Evolutionary conservation across 352 stramenopile species (phyloP).

Genomic region (Globisporangium nunn): DNA sequence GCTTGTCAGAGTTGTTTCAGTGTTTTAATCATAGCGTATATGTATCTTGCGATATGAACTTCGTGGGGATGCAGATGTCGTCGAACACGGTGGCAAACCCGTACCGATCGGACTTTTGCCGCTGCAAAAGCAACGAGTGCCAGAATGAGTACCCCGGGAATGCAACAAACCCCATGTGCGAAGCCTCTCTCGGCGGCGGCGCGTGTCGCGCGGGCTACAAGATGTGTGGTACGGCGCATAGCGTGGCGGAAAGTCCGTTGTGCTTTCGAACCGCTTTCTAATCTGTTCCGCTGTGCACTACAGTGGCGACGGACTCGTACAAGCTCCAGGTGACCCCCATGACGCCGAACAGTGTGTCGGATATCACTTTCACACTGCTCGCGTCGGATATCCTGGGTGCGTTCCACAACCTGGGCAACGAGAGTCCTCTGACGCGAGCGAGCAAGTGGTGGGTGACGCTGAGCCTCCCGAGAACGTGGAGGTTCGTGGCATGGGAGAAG

Average conservation of each 20-base stretch:
- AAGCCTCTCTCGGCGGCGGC: constrained; percentile 34
- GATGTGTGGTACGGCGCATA: constrained; percentile 27
- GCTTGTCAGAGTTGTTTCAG: not conserved
- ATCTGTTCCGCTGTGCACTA: not conserved
- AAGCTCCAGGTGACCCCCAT: constrained; percentile 50
- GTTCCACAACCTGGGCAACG: constrained; percentile 57
- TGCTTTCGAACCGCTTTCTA: not conserved
- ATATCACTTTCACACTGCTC: constrained; percentile 66
- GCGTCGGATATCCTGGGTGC: constrained; percentile 61
- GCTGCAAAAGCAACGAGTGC: constrained; percentile 59
- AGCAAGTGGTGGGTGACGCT: constrained; percentile 76
- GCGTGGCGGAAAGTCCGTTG: not conserved
- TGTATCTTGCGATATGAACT: not conserved
- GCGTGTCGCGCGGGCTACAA: constrained; percentile 54
- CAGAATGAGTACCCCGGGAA: constrained; percentile 57
- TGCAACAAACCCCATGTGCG: constrained; percentile 33
- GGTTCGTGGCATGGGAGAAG: constrained; percentile 61
- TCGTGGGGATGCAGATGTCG: not conserved
- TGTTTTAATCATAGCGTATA: not conserved
- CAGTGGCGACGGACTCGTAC: constrained; percentile 66
- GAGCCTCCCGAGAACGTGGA: constrained; percentile 48
- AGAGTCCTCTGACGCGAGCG: constrained; percentile 34
- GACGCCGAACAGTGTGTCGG: constrained; percentile 54
- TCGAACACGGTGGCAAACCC: constrained; percentile 11
- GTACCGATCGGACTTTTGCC: constrained; percentile 63